Evolutionary conservation across 2,329 filamentous ascomycete genomes (phyloP), one percentile per base, ranked within the genome.

Genomic region (Ambrosiella xylebori): DNA sequence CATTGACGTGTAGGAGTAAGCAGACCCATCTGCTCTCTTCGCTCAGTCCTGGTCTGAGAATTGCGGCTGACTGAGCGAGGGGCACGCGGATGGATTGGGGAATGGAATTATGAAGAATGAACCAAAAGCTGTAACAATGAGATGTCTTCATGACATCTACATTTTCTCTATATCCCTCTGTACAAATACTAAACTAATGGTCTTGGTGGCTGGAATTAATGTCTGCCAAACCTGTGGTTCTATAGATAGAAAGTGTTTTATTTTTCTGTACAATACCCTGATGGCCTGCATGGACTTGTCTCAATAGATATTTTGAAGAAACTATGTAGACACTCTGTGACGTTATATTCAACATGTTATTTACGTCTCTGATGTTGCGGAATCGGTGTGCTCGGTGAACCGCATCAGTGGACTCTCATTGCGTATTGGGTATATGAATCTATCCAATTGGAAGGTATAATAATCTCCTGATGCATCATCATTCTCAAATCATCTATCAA

Each of bases 361-460:
- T 40, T 44, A 57, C 49, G 49, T 50, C 50, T 57, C 56, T 41
- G 38, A 37, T 51, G n/a, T 58, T 36, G 44, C 19, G 53, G 44
- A 41, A 39, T 37, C 51, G 57, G 57, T 50, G 15, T 39, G 12
- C 12, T 35, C 36, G 44, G 57, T 57, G 19, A 38, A 4, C 1
- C 1, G 12, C 47, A 9, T 51, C 12, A 9, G 9, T 51, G 17
- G 7, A 36, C 17, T 36, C 8, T 35, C 1, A 19, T 36, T 11
- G 19, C 6, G 7, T 36, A 2, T 19, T 35, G 47, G 8, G 47
- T 15, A 15, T 15, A 47, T 17, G n/a, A 47, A 6, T 17, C n/a
- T 17, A 17, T 27, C 27, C 27, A 27, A 27, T 27, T 27, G 27
- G 27, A 27, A 27, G 27, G 27, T 27, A 27, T 27, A 27, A 27